Evolutionary conservation across 768 basidiomycete species (phyloP).

Genomic region (Tricholoma flavovirens): DNA sequence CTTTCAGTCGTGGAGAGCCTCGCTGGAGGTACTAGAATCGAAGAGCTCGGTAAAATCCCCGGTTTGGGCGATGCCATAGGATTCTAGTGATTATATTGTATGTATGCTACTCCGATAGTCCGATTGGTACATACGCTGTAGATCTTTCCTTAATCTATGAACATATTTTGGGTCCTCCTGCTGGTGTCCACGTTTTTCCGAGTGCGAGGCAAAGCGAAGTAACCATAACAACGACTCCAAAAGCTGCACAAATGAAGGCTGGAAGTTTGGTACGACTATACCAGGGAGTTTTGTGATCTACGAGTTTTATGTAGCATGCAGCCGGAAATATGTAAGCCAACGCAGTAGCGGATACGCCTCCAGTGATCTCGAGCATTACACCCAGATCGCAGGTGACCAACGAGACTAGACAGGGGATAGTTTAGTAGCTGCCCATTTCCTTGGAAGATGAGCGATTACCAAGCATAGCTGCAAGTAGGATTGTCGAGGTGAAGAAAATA

Average conservation of each 20-base stretch:
- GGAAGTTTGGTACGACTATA: conserved; percentile 68
- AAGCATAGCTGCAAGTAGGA: conserved; percentile 77
- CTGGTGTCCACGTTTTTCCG: conserved; percentile 69
- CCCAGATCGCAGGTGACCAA: conserved; percentile 94
- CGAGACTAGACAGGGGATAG: conserved; percentile 51
- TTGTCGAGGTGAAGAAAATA: conserved; percentile 82
- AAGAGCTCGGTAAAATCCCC: conserved; percentile 48
- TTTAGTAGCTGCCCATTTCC: conserved; percentile 1
- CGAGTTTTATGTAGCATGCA: conserved; percentile 77
- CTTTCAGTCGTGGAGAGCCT: conserved; percentile 66
- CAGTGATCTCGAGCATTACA: conserved; percentile 96
- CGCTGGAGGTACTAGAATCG: conserved; percentile 59
- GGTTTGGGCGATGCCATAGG: conserved; percentile 44
- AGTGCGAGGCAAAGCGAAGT: conserved; percentile 76
- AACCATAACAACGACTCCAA: conserved; percentile 72
- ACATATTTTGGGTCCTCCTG: conserved; percentile 71
- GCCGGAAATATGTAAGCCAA: conserved; percentile 88
- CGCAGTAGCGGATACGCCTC: conserved; percentile 90
- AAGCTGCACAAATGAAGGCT: conserved; percentile 63
- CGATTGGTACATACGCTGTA: conserved; percentile 8
- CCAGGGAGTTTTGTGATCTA: conserved; percentile 53
- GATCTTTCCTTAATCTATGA: conserved; percentile 29
- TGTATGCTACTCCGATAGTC: conserved; percentile 14
- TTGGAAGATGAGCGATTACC: conserved; percentile 35
- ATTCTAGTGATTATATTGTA: conserved; percentile 13